Percentiles rank a stretch among this genome's conserved stretches.
Conservation (phyloP, 768 basidiomycete genomes). For the Boletus reticuloceps region DNA sequence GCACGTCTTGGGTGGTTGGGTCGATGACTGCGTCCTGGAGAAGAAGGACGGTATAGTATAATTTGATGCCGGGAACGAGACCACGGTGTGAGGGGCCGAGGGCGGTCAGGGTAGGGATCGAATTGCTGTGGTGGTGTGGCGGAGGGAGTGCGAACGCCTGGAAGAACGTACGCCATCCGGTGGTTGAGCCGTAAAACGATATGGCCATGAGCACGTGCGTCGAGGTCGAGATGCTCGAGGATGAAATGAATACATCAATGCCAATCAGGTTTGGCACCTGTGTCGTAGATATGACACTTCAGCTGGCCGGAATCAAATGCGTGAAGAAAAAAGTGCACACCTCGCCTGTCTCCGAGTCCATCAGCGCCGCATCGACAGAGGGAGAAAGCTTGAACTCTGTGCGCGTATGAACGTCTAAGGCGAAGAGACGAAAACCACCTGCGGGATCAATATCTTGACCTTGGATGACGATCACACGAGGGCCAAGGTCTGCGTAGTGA, state of each 20-base stretch:
- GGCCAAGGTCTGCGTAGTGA: background rate
- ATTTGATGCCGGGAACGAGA: background rate
- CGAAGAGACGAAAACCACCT: background rate
- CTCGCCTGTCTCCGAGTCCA: background rate
- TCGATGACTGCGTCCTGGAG: constrained; percentile 10
- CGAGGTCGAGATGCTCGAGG: constrained; percentile 14
- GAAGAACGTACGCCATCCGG: constrained; percentile 7
- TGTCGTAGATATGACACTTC: background rate
- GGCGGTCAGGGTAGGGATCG: background rate
- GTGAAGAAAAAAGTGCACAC: background rate
- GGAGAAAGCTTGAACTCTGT: background rate
- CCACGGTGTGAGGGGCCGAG: constrained; percentile 12
- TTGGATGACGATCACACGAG: background rate
- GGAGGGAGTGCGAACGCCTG: constrained; percentile 13
- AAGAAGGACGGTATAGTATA: background rate
- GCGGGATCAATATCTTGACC: background rate
- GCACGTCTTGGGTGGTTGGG: constrained; percentile 5
- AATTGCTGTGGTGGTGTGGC: background rate
- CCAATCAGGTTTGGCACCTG: background rate
- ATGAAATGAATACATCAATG: background rate
- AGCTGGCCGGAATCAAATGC: background rate
- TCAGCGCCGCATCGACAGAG: background rate
- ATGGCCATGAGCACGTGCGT: constrained; percentile 17
- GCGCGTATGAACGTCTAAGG: background rate
- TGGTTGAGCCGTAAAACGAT: background rate